Conservation (phyloP, 768 basidiomycete genomes). For the Neoboletus magnificus region DNA sequence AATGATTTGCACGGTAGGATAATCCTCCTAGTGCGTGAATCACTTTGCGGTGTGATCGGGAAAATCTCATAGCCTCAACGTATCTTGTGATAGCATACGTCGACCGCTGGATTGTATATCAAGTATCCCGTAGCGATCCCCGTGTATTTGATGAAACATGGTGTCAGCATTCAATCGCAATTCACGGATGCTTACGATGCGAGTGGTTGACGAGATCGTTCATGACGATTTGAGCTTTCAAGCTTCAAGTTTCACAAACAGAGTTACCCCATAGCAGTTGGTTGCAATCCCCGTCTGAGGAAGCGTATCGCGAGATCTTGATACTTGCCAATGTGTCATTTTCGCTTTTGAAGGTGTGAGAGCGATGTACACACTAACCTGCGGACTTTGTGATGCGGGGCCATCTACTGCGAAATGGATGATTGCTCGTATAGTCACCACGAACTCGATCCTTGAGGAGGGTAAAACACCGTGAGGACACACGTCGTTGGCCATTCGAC, state of each 20-base stretch:
- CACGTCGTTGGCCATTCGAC: too few relatives aligned
- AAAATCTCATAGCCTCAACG: too few relatives aligned
- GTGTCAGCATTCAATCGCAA: background rate
- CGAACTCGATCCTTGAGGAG: background rate
- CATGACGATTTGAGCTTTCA: background rate
- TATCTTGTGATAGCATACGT: background rate
- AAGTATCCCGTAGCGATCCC: background rate
- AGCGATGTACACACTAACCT: background rate
- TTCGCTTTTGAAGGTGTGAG: background rate
- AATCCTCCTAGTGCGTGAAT: background rate
- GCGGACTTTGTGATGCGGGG: too few relatives aligned
- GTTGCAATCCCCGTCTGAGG: background rate
- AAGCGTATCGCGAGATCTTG: background rate
- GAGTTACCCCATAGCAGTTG: background rate
- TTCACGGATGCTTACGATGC: background rate
- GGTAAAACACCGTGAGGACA: background rate
- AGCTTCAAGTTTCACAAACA: too few relatives aligned
- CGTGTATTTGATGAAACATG: background rate
- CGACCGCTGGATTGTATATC: background rate
- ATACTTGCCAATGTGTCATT: background rate
- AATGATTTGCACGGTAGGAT: slow-evolving; percentile 5
- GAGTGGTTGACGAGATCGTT: background rate
- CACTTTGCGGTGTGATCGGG: background rate
- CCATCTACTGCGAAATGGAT: background rate
- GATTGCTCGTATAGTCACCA: background rate